A percentile compares a stretch with the other conserved stretches of the same genome.
Evolutionary conservation across 305 asterid genomes (phyloP).

Genomic region (Stenogyne calaminthoides): DNA sequence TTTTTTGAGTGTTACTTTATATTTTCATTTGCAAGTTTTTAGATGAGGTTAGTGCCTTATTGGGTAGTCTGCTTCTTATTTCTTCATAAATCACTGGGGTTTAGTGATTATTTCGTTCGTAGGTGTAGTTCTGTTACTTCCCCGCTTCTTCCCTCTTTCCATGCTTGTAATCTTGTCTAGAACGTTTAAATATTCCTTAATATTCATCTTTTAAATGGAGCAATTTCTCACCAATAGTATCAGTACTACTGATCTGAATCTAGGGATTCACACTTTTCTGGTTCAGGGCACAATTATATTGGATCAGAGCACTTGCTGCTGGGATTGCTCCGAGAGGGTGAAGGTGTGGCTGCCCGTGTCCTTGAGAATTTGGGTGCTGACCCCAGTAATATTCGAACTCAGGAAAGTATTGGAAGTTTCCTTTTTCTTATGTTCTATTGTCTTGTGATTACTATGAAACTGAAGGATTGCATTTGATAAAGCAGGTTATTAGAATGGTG

Average conservation of each 20-base stretch:
- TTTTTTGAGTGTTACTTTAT: not conserved
- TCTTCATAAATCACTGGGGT: not conserved
- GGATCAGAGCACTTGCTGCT: slow-evolving; percentile 97
- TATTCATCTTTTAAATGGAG: not conserved
- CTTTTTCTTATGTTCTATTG: not conserved
- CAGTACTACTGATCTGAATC: not conserved
- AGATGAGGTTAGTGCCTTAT: not conserved
- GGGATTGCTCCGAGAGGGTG: slow-evolving; percentile 98
- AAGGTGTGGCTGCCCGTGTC: slow-evolving; percentile 98
- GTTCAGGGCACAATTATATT: slow-evolving; percentile 91
- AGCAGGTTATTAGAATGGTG: slow-evolving; percentile 89
- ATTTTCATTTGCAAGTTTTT: not conserved
- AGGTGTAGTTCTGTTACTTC: not conserved
- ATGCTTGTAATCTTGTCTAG: not conserved
- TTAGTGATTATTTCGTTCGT: not conserved
- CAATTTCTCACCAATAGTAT: not conserved
- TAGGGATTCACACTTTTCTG: slow-evolving; percentile 21
- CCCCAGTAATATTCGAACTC: slow-evolving; percentile 90
- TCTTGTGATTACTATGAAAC: slow-evolving; percentile 17
- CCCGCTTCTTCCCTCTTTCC: not conserved
- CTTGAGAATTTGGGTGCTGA: slow-evolving; percentile 98
- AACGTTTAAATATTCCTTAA: not conserved
- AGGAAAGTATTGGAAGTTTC: slow-evolving; percentile 48
- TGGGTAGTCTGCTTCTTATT: slow-evolving; percentile 11
- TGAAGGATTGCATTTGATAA: slow-evolving; percentile 16